Percentiles rank a stretch among this genome's conserved stretches.
These are phyloP conservation scores for Thozetella sp. DNA, from an alignment of 495 filamentous ascomycete species.

Conservation along the genomic window DNA sequence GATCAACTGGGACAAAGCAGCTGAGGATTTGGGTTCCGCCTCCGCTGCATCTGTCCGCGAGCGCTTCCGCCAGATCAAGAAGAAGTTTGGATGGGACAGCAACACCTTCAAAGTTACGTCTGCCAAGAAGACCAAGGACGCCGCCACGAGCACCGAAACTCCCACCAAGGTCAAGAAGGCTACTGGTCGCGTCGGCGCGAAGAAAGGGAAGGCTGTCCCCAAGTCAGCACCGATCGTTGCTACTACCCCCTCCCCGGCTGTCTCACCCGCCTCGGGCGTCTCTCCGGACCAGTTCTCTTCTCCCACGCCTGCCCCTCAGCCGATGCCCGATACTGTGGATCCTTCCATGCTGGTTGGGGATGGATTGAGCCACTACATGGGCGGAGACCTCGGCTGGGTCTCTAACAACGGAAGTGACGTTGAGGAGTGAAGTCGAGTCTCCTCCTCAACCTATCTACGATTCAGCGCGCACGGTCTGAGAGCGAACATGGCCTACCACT, in stretches of 20 bases:
- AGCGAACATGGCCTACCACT: no score
- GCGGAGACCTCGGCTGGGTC: no score
- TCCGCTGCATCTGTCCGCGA: not conserved
- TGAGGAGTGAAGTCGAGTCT: no score
- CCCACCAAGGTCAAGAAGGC: slow-evolving; percentile 1
- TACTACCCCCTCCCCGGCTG: not conserved
- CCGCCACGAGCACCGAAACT: not conserved
- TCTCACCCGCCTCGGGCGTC: not conserved
- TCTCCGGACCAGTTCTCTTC: not conserved
- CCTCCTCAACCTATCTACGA: no score
- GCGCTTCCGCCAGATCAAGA: not conserved
- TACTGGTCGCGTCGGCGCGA: not conserved
- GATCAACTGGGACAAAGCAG: not conserved
- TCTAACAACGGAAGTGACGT: no score
- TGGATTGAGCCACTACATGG: no score
- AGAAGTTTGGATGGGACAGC: not conserved
- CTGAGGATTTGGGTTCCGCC: not conserved
- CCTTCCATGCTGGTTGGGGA: not conserved
- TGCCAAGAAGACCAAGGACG: not conserved
- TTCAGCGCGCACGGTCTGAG: no score
- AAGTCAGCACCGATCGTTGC: not conserved
- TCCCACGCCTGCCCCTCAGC: not conserved
- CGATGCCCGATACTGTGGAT: not conserved
- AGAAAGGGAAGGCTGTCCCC: not conserved
- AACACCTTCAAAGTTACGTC: not conserved